Conservation (phyloP, 108 stramenopile genomes). For the Nitzschia sp. region DNA sequence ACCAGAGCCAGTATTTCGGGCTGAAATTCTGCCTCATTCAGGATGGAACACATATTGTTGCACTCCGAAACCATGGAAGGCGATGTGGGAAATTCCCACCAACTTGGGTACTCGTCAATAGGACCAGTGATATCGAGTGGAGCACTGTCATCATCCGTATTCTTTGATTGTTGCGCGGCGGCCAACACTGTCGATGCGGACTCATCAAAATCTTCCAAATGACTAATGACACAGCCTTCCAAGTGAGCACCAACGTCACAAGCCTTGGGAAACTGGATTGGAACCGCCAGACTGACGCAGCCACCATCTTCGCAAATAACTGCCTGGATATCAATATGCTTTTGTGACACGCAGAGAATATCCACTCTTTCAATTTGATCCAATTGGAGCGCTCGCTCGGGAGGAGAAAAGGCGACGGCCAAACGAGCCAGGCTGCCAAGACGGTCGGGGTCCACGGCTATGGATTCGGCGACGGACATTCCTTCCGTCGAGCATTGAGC, state of each 20-base stretch:
- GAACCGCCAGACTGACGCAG: constrained; percentile 37
- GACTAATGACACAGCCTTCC: constrained; percentile 29
- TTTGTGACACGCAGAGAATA: constrained; percentile 22
- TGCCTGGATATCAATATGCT: constrained; percentile 38
- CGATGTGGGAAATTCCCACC: constrained; percentile 22
- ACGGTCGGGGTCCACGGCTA: constrained; percentile 5
- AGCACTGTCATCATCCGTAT: not conserved
- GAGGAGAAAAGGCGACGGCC: constrained; percentile 47
- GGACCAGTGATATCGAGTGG: not conserved
- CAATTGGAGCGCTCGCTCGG: constrained; percentile 19
- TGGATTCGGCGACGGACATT: constrained; percentile 5
- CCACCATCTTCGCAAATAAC: constrained; percentile 39
- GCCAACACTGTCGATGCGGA: constrained; percentile 7
- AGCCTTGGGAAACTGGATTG: constrained; percentile 34
- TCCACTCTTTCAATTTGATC: constrained; percentile 33
- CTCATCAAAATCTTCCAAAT: constrained; percentile 33
- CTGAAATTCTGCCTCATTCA: constrained; percentile 31
- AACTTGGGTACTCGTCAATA: constrained; percentile 6
- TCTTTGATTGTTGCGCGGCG: no score
- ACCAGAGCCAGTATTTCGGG: constrained; percentile 13
- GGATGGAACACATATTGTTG: not conserved
- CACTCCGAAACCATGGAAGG: constrained; percentile 16
- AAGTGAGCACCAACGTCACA: constrained; percentile 19
- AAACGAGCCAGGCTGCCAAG: constrained; percentile 36
- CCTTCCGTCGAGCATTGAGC: constrained; percentile 14